A percentile compares a stretch with the other conserved stretches of the same genome.
Evolutionary conservation across 495 filamentous ascomycete species (phyloP).

Genomic region (Aspergillus carlsbadensis): DNA sequence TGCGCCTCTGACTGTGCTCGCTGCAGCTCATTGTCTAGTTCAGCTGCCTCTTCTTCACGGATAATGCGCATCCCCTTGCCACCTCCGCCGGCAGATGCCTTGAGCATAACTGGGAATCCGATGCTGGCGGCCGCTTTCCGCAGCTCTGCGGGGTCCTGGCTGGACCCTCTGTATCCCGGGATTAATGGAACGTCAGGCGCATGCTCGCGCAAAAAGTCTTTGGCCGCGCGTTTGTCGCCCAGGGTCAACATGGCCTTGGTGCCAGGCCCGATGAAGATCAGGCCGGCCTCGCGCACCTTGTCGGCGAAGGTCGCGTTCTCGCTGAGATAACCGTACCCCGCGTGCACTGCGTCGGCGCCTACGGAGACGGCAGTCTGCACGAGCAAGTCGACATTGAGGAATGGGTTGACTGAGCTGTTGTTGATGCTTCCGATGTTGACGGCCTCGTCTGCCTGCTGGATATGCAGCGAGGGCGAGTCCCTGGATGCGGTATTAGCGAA

Average conservation of each 20-base stretch:
- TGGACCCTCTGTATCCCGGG: slow-evolving; percentile 76
- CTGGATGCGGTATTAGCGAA: slow-evolving; percentile 1
- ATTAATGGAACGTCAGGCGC: slow-evolving; percentile 81
- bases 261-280: slow-evolving; percentile 52
- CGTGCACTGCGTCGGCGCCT: slow-evolving; percentile 63
- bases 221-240: slow-evolving; percentile 52
- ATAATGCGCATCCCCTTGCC: slow-evolving; percentile 90
- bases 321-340: slow-evolving; percentile 58
- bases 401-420: slow-evolving; percentile 38
- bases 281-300: slow-evolving; percentile 41
- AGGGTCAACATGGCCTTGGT: slow-evolving; percentile 41
- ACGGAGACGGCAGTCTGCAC: slow-evolving; percentile 69
- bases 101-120: slow-evolving; percentile 82
- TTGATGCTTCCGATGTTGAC: slow-evolving; percentile 25
- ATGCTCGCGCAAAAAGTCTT: slow-evolving; percentile 19
- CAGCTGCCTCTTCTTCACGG: slow-evolving; percentile 43
- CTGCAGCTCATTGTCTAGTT: slow-evolving; percentile 68
- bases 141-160: slow-evolving; percentile 65
- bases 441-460: slow-evolving; percentile 23
- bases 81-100: slow-evolving; percentile 89
- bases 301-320: slow-evolving; percentile 50
- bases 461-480: slow-evolving; percentile 23
- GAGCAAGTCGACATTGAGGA: slow-evolving; percentile 81
- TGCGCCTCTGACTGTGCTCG: slow-evolving; percentile 76
- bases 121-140: slow-evolving; percentile 64